Base-by-base conservation (phyloP, 495 filamentous ascomycete genomes). In the Bombardia bombarda region DNA sequence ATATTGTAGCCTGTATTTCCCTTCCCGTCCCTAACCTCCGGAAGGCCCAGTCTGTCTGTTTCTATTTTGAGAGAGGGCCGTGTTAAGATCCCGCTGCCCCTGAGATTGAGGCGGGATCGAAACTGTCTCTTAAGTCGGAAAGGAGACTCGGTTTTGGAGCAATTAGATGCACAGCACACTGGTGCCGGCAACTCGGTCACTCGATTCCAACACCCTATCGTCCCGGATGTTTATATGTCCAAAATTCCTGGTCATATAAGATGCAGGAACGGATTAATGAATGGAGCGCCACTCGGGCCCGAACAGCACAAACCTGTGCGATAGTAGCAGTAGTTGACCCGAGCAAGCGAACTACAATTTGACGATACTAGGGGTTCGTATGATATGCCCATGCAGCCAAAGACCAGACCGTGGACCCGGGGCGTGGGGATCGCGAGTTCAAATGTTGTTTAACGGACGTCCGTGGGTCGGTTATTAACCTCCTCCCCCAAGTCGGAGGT, bases 231-330 rank as follows among this genome's bases (percentile, higher is more conserved):
- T 17, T 19, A 22, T 37, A 34, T 34, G 18, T 34, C 26, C 26
- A 30, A 13, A 30, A 30, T 32, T 21, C 28, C 14, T 25, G 20
- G 14, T 42, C 23, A 22, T 49, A 38, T 43, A 49, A 13, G 19
- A 42, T 53, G 50, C 47, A 59, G 47, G 47, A 45, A 50, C 47
- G 40, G 18, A 40, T 51, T 51, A 39, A 53, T 46, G 50, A 49
- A 53, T 22, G 46, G 40, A 43, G 45, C 47, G 38, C 50, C 45
- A 48, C 44, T 53, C 50, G 54, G 54, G 50, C 25, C 50, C 50
- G 50, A 53, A 32, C 33, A n/a, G n/a, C n/a, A n/a, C 41, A 34
- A 13, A 10, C 26, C 26, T 7, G 9, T 7, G 26, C 26, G 26
- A 28, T 13, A 28, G 3, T 13, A n/a, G n/a, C n/a, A n/a, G n/a